Base-by-base conservation (phyloP, 768 basidiomycete genomes). In the Calocybe indica region DNA sequence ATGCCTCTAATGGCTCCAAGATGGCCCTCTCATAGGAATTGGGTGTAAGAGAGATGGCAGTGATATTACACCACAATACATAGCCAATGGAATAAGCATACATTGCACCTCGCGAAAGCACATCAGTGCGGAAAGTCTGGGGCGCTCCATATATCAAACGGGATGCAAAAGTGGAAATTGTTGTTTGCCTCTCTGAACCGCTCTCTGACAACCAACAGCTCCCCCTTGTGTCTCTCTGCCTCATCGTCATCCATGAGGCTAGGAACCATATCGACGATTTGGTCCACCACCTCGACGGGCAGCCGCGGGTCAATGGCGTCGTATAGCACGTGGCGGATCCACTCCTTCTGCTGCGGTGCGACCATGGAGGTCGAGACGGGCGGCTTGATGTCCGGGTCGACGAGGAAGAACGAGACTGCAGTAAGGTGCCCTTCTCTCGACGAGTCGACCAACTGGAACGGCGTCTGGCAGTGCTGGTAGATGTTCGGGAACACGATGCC, bases 401-500 rank as follows among this genome's bases (percentile, higher is more conserved):
- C 66, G n/a, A 82, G 69, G 57, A 67, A 72, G 51, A 80, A 69
- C 29, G 62, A 62, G 13, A 80, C 49, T 7, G 75, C 57, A 9
- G 62, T 74, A 29, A 74, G 59, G 39, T 67, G 66, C 1, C 79
- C 80, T 7, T 66, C 63, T 46, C 64, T 66, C 5, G 62, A 54
- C 0, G 64, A 57, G 58, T 81, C 73, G 5, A 52, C 50, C 7
- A 79, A 68, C 7, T 58, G 44, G 45, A 77, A 71, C 1, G 68
- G 53, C 0, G 71, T 63, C 32, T 71, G 63, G 7, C 59, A 58
- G 46, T 76, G 66, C 54, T 81, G 80, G 59, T 78, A 80, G 37
- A 79, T 72, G 57, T 82, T 82, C 11, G 80, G 80, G 51, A 76
- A 80, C 35, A 69, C 69, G 35, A 80, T 54, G 33, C 61, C 65